Base-by-base conservation (phyloP, 352 stramenopile species). In the Phytophthora crassamura region DNA sequence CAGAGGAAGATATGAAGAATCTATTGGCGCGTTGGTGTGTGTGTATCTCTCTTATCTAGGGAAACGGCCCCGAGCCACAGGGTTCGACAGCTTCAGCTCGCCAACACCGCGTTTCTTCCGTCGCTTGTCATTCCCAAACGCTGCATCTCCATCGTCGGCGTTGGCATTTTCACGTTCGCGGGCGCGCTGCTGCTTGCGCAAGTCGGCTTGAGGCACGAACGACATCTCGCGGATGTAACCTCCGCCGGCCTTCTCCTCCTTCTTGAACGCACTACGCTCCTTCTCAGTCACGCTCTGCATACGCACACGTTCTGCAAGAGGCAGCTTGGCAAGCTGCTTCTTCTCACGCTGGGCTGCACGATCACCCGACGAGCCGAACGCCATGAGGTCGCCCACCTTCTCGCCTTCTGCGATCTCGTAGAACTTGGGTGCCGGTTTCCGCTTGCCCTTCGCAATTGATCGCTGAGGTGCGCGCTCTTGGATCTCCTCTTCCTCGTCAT, bases 201-300 rank as follows among this genome's bases (percentile, higher is more conserved):
- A 40, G 38, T 91, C 85, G 39, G 79, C 83, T 59, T 89, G 59
- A 0, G 82, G 86, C 10, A 92, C 75, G 54, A 91, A 93, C 12
- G 83, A 90, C 83, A 93, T 91, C 64, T 93, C 84, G 54, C 86
- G 86, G 64, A 91, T 83, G 76, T 93, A 93, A n/a, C 84, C 79
- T 45, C 84, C 84, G 41, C 81, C 72, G 14, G 67, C 75, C 38
- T 67, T 88, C 47, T 94, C 83, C 49, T 92, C 86, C 70, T 94
- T 93, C 69, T 94, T 92, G 73, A 92, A 94, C 15, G 82, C 75
- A 45, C 85, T 94, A 35, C 79, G 78, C 61, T 96, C 88, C 48
- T 82, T 78, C 48, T 93, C 86, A 30, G 87, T 86, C 8, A 79
- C 66, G 42, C 88, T 84, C 59, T 95, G 86, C 51, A 92, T 72